Conservation (phyloP, 2,329 filamentous ascomycete species). For the Arachnomyces sp. region DNA sequence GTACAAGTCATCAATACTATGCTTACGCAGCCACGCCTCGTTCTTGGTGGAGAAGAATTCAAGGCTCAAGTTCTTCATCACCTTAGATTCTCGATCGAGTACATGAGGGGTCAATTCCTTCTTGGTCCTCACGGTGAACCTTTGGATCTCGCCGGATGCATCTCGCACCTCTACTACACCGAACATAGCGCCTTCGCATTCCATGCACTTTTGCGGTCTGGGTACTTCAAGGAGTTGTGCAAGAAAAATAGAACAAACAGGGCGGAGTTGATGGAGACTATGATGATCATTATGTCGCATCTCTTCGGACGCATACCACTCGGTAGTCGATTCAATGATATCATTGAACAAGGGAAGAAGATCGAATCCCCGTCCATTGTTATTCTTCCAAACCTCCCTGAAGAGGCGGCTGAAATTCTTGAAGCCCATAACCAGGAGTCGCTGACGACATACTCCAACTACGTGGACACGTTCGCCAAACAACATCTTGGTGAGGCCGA, state of each 20-base stretch:
- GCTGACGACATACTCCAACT: constrained; percentile 58
- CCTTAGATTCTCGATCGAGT: constrained; percentile 73
- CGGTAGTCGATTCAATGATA: constrained; percentile 41
- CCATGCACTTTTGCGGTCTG: constrained; percentile 63
- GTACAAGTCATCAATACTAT: constrained; percentile 57
- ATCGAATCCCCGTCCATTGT: constrained; percentile 53
- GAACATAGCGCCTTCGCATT: constrained; percentile 71
- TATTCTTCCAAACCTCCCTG: constrained; percentile 57
- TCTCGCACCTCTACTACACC: constrained; percentile 68
- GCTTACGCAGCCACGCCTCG: constrained; percentile 62
- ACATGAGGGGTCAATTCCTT: constrained; percentile 61
- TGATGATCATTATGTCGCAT: constrained; percentile 64
- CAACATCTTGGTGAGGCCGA: constrained; percentile 55
- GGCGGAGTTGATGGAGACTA: constrained; percentile 42
- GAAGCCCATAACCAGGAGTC: constrained; percentile 58
- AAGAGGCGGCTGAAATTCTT: constrained; percentile 50
- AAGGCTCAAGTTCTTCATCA: constrained; percentile 67
- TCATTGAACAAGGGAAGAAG: constrained; percentile 43
- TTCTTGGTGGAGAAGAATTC: constrained; percentile 60
- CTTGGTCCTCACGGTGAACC: constrained; percentile 55
- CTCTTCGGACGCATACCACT: constrained; percentile 54
- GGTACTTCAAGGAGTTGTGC: constrained; percentile 63
- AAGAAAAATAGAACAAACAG: constrained; percentile 17
- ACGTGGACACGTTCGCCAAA: constrained; percentile 61
- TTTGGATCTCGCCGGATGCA: constrained; percentile 63